Percentiles rank a stretch among this genome's conserved stretches.
These are phyloP conservation scores for Eucalyptus fibrosa DNA, from an alignment of 345 rosid species.

Conservation along the genomic window DNA sequence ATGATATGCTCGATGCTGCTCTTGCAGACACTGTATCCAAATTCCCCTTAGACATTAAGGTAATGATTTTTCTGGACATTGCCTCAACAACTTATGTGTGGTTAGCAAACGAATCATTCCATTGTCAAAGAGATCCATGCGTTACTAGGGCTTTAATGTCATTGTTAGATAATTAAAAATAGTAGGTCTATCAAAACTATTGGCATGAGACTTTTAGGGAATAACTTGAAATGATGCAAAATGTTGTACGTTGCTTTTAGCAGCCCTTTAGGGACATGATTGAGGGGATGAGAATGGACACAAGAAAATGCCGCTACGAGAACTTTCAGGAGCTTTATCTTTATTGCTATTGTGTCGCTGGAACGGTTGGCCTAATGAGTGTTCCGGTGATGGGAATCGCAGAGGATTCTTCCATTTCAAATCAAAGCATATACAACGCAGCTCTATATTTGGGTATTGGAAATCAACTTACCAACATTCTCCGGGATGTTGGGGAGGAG, in stretches of 20 bases:
- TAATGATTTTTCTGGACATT: not conserved
- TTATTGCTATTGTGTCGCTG: conserved; percentile 48
- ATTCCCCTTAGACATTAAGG: conserved; percentile 46
- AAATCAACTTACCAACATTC: conserved; percentile 53
- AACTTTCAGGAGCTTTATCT: conserved; percentile 42
- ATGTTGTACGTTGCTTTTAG: not conserved
- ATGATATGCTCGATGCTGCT: conserved; percentile 52
- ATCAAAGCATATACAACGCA: conserved; percentile 19
- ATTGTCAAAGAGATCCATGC: not conserved
- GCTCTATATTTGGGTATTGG: conserved; percentile 46
- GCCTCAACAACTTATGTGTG: not conserved
- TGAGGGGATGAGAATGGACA: conserved; percentile 60
- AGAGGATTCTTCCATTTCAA: conserved; percentile 14
- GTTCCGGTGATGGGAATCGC: conserved; percentile 64
- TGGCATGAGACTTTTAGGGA: not conserved
- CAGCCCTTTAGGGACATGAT: conserved; percentile 62
- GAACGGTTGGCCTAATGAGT: conserved; percentile 46
- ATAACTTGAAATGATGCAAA: not conserved
- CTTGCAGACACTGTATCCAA: conserved; percentile 35
- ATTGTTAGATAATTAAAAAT: not conserved
- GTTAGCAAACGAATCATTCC: not conserved
- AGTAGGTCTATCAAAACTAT: not conserved
- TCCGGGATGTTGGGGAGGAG: conserved; percentile 60
- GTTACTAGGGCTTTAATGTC: not conserved
- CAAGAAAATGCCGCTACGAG: conserved; percentile 21